Percentiles rank a stretch among this genome's conserved stretches.
These are phyloP conservation scores for Boletus edulis DNA, from an alignment of 768 basidiomycete genomes.

Conservation along the genomic window DNA sequence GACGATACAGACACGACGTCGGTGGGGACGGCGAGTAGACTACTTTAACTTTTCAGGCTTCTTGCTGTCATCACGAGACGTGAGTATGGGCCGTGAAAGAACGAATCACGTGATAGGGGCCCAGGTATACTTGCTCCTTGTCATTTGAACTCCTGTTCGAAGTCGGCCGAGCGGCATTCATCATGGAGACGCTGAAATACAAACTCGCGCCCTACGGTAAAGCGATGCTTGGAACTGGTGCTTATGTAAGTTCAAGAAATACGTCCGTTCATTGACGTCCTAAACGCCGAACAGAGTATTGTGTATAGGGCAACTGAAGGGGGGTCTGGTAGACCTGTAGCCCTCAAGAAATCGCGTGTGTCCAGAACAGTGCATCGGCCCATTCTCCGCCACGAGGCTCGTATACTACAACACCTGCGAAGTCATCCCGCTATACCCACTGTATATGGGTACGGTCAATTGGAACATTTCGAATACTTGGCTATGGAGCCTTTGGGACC, in stretches of 20 bases:
- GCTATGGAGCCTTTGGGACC: not conserved
- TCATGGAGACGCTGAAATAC: not conserved
- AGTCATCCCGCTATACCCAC: not conserved
- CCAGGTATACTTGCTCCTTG: too few relatives aligned
- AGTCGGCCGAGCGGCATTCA: too few relatives aligned
- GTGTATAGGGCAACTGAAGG: conserved; percentile 1
- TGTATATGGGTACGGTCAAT: not conserved
- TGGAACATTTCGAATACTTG: conserved; percentile 1
- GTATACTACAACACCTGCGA: not conserved
- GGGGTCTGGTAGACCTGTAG: not conserved
- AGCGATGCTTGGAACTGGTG: not conserved
- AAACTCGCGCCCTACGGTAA: not conserved
- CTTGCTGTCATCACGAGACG: too few relatives aligned
- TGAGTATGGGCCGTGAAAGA: too few relatives aligned
- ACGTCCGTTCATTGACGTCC: not conserved
- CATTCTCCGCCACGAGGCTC: not conserved
- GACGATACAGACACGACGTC: too few relatives aligned
- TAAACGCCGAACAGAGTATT: not conserved
- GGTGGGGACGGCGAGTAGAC: too few relatives aligned
- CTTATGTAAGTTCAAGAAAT: not conserved
- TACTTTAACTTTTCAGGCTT: too few relatives aligned
- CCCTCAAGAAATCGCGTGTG: not conserved
- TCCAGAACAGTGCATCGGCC: not conserved
- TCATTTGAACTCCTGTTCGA: too few relatives aligned
- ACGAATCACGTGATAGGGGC: too few relatives aligned